Evolutionary conservation across 2,329 filamentous ascomycete genomes (phyloP).

Genomic region (Blastomyces silverae): DNA sequence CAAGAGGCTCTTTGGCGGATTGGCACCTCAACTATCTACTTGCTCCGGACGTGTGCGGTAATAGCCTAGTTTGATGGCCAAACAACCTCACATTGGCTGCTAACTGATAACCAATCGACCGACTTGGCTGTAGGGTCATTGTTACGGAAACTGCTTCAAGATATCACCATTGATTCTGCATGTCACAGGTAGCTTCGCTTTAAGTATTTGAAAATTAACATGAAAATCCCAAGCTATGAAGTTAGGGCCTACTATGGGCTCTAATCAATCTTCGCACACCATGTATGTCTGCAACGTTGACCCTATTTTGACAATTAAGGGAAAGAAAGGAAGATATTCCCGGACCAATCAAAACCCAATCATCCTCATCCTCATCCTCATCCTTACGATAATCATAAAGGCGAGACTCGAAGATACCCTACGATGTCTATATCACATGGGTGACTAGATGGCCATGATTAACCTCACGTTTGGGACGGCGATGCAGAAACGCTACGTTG

Average conservation of each 20-base stretch:
- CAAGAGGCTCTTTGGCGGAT: neutral
- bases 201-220: neutral
- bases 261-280: neutral
- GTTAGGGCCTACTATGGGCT: neutral
- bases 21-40: neutral
- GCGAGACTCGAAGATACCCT: constrained; percentile 21
- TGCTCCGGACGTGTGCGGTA: neutral
- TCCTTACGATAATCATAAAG: too few species aligned
- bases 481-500: constrained; percentile 3
- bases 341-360: too few species aligned
- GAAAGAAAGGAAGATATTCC: too few species aligned
- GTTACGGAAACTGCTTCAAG: too few species aligned
- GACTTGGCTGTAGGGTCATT: too few species aligned
- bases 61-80: neutral
- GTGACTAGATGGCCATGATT: constrained; percentile 22
- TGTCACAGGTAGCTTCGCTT: neutral
- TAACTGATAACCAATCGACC: neutral
- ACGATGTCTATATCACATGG: constrained; percentile 20
- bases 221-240: neutral
- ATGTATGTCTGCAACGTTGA: neutral
- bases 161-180: neutral
- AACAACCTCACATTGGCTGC: neutral
- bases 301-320: too few species aligned
- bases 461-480: constrained; percentile 1
- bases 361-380: too few species aligned